phyloP scores from a whole-genome alignment of 1,139 yeast genomes.

The Sugiyamaella castrensis region DNA sequence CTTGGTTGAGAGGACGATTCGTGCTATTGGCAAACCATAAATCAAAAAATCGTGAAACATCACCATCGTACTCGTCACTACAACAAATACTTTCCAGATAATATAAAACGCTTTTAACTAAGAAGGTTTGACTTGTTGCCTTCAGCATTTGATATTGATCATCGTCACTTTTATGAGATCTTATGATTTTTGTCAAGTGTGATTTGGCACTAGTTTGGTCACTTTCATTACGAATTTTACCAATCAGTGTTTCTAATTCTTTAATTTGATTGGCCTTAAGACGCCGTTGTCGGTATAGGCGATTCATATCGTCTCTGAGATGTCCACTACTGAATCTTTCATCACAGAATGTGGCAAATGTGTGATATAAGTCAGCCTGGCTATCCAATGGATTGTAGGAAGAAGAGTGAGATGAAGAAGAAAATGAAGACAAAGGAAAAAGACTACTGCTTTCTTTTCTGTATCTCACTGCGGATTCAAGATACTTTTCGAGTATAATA shows the following conservation, averaged over 20 bases:
- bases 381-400: conserved; percentile 5
- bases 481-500: conserved; percentile 54
- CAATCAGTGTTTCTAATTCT: conserved; percentile 30
- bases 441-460: conserved; percentile 20
- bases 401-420: neutral
- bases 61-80: conserved; percentile 50
- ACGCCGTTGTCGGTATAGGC: conserved; percentile 48
- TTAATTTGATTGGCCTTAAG: conserved; percentile 28
- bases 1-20: conserved; percentile 39
- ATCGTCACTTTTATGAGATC: conserved; percentile 47
- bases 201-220: conserved; percentile 36
- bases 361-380: conserved; percentile 50
- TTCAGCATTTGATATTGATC: conserved; percentile 45
- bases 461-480: conserved; percentile 43
- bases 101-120: conserved; percentile 55
- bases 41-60: conserved; percentile 74
- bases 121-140: conserved; percentile 45
- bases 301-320: conserved; percentile 46
- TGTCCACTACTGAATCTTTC: conserved; percentile 52
- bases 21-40: conserved; percentile 73
- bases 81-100: conserved; percentile 55
- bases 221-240: conserved; percentile 21
- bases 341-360: conserved; percentile 75
- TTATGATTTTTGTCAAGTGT: conserved; percentile 8
- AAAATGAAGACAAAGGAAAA: no score